Percentiles rank a stretch among this genome's conserved stretches.
Evolutionary conservation across 352 stramenopile species (phyloP).

Genomic region (Pythium phragmitis): DNA sequence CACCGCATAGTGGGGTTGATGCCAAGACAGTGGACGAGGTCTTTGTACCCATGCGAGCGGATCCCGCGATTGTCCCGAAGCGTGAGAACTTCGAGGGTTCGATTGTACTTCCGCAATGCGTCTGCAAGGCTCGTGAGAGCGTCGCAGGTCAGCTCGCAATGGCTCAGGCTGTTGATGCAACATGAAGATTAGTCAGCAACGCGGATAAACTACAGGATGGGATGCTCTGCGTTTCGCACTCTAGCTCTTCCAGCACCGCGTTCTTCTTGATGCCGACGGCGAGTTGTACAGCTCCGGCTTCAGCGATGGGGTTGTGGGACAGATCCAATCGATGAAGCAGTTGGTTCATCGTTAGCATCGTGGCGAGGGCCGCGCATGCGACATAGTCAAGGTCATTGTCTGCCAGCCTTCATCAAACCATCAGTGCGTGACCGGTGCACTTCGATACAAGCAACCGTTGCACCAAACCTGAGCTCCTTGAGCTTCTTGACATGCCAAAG

Average conservation of each 20-base stretch:
- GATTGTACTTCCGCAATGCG: conserved; percentile 48
- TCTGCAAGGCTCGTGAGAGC: conserved; percentile 34
- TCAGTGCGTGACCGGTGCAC: not conserved
- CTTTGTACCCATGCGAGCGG: conserved; percentile 40
- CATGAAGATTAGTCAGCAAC: not conserved
- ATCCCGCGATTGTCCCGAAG: conserved; percentile 45
- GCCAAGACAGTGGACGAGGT: conserved; percentile 42
- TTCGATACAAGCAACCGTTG: no score
- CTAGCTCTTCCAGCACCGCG: conserved; percentile 36
- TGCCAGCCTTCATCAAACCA: conserved; percentile 30
- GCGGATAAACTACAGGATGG: not conserved
- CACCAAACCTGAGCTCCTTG: conserved; percentile 32
- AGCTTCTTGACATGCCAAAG: conserved; percentile 52
- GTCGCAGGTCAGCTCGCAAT: conserved; percentile 47
- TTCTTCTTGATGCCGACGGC: conserved; percentile 57
- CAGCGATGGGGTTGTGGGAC: conserved; percentile 42
- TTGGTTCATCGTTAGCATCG: conserved; percentile 63
- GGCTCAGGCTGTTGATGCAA: conserved; percentile 29
- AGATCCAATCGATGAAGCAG: conserved; percentile 40
- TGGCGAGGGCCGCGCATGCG: conserved; percentile 36
- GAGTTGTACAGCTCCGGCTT: conserved; percentile 46
- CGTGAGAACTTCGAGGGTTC: conserved; percentile 41
- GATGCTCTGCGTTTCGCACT: conserved; percentile 29
- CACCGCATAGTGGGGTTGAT: conserved; percentile 41
- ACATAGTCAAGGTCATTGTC: conserved; percentile 63